Evolutionary conservation across 129 eudicot species (phyloP).

Genomic region (Erigeron canadensis): DNA sequence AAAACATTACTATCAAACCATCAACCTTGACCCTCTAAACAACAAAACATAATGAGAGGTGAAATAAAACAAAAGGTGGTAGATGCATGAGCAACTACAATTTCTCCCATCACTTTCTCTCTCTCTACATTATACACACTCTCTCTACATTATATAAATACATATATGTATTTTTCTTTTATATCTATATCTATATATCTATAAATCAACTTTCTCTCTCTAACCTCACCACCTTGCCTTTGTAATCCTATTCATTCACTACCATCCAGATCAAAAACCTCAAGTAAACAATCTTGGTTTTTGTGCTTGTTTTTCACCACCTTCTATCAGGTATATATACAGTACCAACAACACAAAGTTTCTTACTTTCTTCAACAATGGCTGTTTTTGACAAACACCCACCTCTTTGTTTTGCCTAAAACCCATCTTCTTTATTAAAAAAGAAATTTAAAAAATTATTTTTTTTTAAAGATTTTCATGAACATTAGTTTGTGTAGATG

Average conservation of each 20-base stretch:
- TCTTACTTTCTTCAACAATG: constrained; percentile 25
- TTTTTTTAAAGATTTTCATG: background rate
- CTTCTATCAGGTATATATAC: constrained; percentile 35
- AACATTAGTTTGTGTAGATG: constrained; percentile 19
- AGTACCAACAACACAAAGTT: background rate
- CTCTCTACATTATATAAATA: constrained; percentile 20
- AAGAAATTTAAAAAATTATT: background rate
- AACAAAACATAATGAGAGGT: constrained; percentile 34
- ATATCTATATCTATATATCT: constrained; percentile 26
- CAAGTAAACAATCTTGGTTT: constrained; percentile 18
- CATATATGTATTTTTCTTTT: background rate
- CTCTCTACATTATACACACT: constrained; percentile 14
- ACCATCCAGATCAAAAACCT: constrained; percentile 40
- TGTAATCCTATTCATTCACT: constrained; percentile 41
- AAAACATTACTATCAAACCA: constrained; percentile 30
- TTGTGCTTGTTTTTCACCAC: constrained; percentile 31
- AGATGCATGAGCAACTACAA: constrained; percentile 45
- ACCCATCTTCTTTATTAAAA: constrained; percentile 6
- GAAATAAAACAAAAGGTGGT: constrained; percentile 50
- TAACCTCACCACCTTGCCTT: constrained; percentile 52
- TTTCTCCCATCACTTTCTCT: background rate
- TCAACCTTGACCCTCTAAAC: constrained; percentile 32
- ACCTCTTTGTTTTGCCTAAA: constrained; percentile 16
- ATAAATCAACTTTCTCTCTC: constrained; percentile 42
- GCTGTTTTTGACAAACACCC: constrained; percentile 13